Conservation (phyloP, 768 basidiomycete species). For the Hypsizygus marmoreus region DNA sequence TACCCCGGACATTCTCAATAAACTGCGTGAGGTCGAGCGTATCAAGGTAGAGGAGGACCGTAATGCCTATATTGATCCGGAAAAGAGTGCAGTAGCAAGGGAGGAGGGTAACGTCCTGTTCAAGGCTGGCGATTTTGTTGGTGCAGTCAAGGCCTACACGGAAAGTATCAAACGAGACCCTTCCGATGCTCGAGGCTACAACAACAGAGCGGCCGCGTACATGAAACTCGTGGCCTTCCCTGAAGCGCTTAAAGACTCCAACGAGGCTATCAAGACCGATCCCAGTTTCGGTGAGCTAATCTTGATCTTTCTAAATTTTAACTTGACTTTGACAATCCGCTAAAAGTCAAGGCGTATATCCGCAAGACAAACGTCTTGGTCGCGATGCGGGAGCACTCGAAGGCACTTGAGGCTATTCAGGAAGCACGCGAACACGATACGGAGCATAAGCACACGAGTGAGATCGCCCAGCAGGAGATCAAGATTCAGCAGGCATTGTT, state of each 20-base stretch:
- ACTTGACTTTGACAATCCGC: slow-evolving; percentile 1
- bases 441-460: slow-evolving; percentile 79
- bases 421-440: slow-evolving; percentile 75
- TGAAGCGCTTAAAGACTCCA: slow-evolving; percentile 94
- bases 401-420: slow-evolving; percentile 84
- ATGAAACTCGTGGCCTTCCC: slow-evolving; percentile 92
- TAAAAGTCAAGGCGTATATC: slow-evolving; percentile 88
- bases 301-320: not conserved
- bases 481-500: slow-evolving; percentile 84
- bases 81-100: slow-evolving; percentile 76
- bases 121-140: slow-evolving; percentile 91
- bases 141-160: slow-evolving; percentile 88
- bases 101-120: slow-evolving; percentile 93
- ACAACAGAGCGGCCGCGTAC: slow-evolving; percentile 97
- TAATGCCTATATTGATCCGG: slow-evolving; percentile 85
- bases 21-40: slow-evolving; percentile 84
- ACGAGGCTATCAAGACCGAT: slow-evolving; percentile 92
- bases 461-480: slow-evolving; percentile 78
- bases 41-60: slow-evolving; percentile 76
- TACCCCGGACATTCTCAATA: slow-evolving; percentile 88
- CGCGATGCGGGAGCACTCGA: slow-evolving; percentile 89
- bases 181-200: slow-evolving; percentile 87
- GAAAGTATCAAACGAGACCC: slow-evolving; percentile 98
- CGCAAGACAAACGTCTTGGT: slow-evolving; percentile 86
- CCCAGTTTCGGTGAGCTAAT: slow-evolving; percentile 69